Evolutionary conservation across 1,284 basidiomycete species (phyloP), one percentile per base, ranked within the genome.

Genomic region (Wallemia hederae): DNA sequence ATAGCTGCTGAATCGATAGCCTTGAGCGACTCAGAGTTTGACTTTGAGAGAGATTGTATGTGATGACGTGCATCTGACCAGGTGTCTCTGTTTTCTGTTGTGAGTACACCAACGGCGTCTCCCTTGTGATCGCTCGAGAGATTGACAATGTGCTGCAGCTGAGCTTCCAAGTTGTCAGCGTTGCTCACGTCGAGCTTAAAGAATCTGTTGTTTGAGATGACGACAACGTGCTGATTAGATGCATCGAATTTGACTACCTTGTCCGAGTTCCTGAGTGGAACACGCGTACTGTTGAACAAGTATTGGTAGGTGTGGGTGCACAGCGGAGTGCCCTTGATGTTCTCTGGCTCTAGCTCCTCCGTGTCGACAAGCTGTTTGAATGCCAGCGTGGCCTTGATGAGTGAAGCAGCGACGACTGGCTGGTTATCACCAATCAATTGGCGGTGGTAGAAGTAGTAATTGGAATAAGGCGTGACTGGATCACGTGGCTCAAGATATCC

Each of bases 241-340:
- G 83, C 74, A 65, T 87, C 80, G 70, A 87, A 92, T 70, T 90
- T 90, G 62, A 73, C 72, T 2, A 88, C 87, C 0, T 80, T 83
- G 69, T 98, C 92, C 7, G 81, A 79, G 0, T 85, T 83, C 65
- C 83, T 81, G 61, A 76, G 77, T 1, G 92, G 94, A 69, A 90
- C 83, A 27, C 92, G 81, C 56, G 78, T 80, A 2, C 89, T 76
- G 72, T 97, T 94, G 79, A 98, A 96, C 76, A 90, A 76, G 82
- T 88, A 91, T 70, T 87, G 82, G 78, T 92, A 96, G n/a, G 88
- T 89, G 1, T 76, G 77, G 85, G 92, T 92, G 72, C 85, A 85
- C n/a, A 98, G 74, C 1, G 91, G 87, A 19, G 77, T 76, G 0
- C 80, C 79, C 60, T 82, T 81, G 58, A 83, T 79, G 72, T 82